Conservation (phyloP, 768 basidiomycete genomes). For the Russula dissimulans region DNA sequence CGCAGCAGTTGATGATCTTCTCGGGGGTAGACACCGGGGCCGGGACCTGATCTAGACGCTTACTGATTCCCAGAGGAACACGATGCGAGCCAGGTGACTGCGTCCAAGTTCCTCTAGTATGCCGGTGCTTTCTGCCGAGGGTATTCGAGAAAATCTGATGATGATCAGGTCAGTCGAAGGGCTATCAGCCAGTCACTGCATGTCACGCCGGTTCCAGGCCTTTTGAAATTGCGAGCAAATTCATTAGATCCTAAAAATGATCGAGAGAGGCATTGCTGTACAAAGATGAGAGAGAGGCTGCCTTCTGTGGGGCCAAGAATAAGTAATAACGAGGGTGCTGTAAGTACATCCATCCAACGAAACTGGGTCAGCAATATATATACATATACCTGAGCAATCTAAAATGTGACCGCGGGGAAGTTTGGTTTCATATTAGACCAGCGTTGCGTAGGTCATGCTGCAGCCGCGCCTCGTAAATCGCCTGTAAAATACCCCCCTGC, state of each 20-base stretch:
- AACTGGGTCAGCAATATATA: not conserved
- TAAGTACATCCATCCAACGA: not conserved
- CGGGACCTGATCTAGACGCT: not conserved
- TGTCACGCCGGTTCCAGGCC: too few relatives aligned
- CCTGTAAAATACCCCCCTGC: not conserved
- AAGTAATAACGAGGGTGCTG: not conserved
- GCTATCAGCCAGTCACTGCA: too few relatives aligned
- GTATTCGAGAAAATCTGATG: not conserved
- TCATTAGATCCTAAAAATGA: not conserved
- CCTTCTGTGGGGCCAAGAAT: not conserved
- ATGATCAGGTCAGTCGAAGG: not conserved
- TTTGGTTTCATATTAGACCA: conserved; percentile 7
- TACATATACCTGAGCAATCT: not conserved
- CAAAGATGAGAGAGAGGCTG: not conserved
- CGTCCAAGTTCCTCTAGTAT: not conserved
- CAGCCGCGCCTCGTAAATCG: conserved; percentile 11
- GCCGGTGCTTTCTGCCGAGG: not conserved
- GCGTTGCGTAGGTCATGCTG: conserved; percentile 17
- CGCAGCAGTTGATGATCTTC: not conserved
- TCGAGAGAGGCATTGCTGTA: not conserved
- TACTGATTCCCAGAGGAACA: not conserved
- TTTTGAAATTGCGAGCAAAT: not conserved
- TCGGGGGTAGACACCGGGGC: not conserved
- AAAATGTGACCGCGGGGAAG: not conserved
- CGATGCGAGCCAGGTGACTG: not conserved